Base-by-base conservation (phyloP, 768 basidiomycete species). In the Russula lepida region DNA sequence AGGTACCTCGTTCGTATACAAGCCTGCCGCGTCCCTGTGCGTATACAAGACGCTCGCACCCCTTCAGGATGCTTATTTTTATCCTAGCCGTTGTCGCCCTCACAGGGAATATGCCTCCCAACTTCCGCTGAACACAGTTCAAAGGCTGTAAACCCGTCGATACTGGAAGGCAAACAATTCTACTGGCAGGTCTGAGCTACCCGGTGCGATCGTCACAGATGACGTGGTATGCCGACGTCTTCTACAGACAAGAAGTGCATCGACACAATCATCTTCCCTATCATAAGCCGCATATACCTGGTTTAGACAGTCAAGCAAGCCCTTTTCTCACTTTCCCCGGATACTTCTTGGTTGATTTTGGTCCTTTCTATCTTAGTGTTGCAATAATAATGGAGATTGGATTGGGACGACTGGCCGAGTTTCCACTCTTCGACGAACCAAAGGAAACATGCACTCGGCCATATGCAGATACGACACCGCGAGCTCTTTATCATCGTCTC, bases 401-500 rank as follows among this genome's bases (percentile, higher is more conserved):
- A 48, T 48, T 4, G 44, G 39, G 35, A 28, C 37, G 17, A 25
- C 30, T 11, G 30, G 13, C 35, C 44, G 37, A 23, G 35, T 44
- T 21, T 6, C 37, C 25, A 51, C 51, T 25, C 44, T 62, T 8
- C 48, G 56, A 28, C 56, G 61, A 48, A 53, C 51, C 44, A 62
- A 62, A 28, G 55, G 56, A 25, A 52, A n/a, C 30, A 58, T 62
- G 27, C 32, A 19, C 37, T 58, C 56, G 9, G 3, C 49, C n/a
- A 48, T 3, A 3, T 15, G 12, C 25, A 37, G 53, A 32, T 19
- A 48, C 28, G 41, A n/a, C n/a, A n/a, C 23, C n/a, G 32, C 30
- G 33, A 30, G 33, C 17, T 37, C 28, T 33, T 44, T 28, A 9
- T 25, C 44, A 15, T 25, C 12, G 6, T 35, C 46, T 43, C 52